These are phyloP conservation scores for Arctostaphylos glauca DNA, from an alignment of 148 eudicot genomes.

Conservation along the genomic window DNA sequence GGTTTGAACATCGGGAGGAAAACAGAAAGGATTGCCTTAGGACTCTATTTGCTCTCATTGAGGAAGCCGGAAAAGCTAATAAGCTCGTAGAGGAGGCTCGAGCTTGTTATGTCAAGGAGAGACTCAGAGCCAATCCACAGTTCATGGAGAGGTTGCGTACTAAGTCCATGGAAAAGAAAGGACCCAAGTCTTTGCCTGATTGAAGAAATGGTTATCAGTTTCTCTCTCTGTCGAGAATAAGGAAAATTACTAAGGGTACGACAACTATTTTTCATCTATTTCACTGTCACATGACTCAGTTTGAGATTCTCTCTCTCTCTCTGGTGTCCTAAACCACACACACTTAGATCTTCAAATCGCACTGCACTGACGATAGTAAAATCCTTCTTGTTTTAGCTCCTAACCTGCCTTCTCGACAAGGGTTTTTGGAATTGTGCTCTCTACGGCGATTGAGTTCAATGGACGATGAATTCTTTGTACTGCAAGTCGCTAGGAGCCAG, in stretches of 20 bases:
- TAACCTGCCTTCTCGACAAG: background rate
- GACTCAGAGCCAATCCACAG: slow-evolving; percentile 70
- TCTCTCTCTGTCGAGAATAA: too few relatives aligned
- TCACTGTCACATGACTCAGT: background rate
- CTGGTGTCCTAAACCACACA: too few relatives aligned
- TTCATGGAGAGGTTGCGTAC: slow-evolving; percentile 80
- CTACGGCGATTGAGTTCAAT: too few relatives aligned
- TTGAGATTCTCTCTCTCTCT: background rate
- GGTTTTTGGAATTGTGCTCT: background rate
- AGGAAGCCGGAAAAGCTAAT: slow-evolving; percentile 88
- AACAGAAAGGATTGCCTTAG: slow-evolving; percentile 96
- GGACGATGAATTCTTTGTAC: background rate
- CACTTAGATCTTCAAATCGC: background rate
- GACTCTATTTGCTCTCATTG: slow-evolving; percentile 63
- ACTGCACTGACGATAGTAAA: background rate
- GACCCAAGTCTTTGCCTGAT: slow-evolving; percentile 33
- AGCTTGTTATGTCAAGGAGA: slow-evolving; percentile 60
- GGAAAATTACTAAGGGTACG: background rate
- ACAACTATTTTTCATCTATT: background rate
- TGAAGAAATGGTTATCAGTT: slow-evolving; percentile 12
- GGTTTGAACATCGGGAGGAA: slow-evolving; percentile 97
- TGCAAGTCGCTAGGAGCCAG: background rate
- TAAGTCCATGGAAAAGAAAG: slow-evolving; percentile 39
- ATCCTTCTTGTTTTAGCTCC: background rate
- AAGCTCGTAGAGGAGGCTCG: slow-evolving; percentile 61